A percentile compares a stretch with the other conserved stretches of the same genome.
Evolutionary conservation across 331 rosid genomes (phyloP).

Genomic region (Malus hybrid): DNA sequence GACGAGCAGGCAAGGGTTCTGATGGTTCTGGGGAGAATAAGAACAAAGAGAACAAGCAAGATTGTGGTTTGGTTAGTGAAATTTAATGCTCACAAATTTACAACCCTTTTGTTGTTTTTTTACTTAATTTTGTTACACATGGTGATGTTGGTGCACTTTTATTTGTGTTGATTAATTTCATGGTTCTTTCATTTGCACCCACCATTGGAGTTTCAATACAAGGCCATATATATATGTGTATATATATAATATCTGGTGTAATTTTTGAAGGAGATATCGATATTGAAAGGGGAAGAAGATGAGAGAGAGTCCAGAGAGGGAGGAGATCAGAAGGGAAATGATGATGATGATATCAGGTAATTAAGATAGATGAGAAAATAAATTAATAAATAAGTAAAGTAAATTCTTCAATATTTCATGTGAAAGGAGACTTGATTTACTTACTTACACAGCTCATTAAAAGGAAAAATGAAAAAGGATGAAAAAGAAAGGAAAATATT

Average conservation of each 20-base stretch:
- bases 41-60: conserved; percentile 5
- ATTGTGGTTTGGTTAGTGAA: conserved; percentile 49
- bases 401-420: background rate
- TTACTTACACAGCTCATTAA: conserved; percentile 13
- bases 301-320: conserved; percentile 18
- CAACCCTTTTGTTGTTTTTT: background rate
- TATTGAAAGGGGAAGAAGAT: conserved; percentile 3
- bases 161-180: background rate
- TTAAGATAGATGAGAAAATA: background rate
- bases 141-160: conserved; percentile 23
- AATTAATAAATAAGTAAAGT: background rate
- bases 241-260: conserved; percentile 5
- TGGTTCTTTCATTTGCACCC: conserved; percentile 7
- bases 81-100: background rate
- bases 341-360: conserved; percentile 44
- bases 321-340: conserved; percentile 25
- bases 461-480: background rate
- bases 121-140: conserved; percentile 6
- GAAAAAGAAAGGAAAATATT: background rate
- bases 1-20: conserved; percentile 21
- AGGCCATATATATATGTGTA: background rate
- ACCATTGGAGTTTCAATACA: background rate
- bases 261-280: conserved; percentile 32
- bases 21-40: background rate
- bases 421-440: conserved; percentile 19